Base-by-base conservation (phyloP, 2,329 filamentous ascomycete genomes). In the Lachnellula subtilissima region DNA sequence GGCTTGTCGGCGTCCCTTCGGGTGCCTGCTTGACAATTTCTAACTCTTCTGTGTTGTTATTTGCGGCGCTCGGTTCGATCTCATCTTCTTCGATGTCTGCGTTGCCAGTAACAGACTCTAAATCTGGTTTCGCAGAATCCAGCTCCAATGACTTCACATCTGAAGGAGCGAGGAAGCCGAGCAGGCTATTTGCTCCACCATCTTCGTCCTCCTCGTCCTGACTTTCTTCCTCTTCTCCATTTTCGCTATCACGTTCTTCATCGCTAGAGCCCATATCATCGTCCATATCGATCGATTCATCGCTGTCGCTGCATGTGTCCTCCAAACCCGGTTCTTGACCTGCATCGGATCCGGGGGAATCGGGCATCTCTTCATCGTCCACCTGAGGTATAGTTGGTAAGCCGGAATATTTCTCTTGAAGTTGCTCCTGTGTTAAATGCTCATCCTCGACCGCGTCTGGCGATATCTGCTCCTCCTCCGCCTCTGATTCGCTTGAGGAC, bases 211-310 rank as follows among this genome's bases (percentile, higher is more conserved):
- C 65, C 2, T 67, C 69, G 15, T 68, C 67, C 5, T 70, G 67
- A 6, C 67, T 66, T 5, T 71, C 70, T 5, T 71, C 69, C 8
- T 65, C 70, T 3, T 75, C 75, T 5, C 72, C 75, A 35, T 73
- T 48, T 17, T 55, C 74, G 47, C 74, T 77, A 17, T 77, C 75
- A 67, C 76, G 74, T 46, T 67, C 65, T 49, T 70, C 67, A 28
- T 86, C 82, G 28, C 78, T 82, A 3, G 82, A 83, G 2, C 81
- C 82, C 62, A 85, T 72, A 55, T 86, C 83, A 57, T 86, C 83
- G 61, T 87, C 84, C 84, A 87, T 87, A 63, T 86, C 83, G 22
- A 86, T 74, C 1, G 84, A 86, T 66, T 87, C 84, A 61, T 87
- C 84, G 45, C 78, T 83, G 8, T 84, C 82, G 45, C 76, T 75